phyloP scores from a whole-genome alignment of 306 rosid species.

The Inga laurina region DNA sequence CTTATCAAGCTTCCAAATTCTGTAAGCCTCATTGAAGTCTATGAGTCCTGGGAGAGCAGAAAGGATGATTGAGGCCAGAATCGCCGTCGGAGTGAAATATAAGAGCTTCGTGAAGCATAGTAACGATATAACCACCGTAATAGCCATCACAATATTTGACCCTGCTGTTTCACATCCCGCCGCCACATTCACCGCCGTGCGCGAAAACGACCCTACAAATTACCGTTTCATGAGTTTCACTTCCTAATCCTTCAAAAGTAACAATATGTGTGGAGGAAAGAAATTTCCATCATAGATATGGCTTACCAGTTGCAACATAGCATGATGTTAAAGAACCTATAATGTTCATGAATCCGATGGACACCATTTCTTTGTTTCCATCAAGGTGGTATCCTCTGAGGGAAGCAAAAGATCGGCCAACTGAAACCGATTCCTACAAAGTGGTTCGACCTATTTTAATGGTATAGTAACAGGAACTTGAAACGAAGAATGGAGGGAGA shows the following conservation, averaged over 20 bases:
- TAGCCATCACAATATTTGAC: slow-evolving; percentile 68
- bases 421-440: slow-evolving; percentile 63
- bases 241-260: neutral
- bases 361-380: slow-evolving; percentile 74
- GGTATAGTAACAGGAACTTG: neutral
- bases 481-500: neutral
- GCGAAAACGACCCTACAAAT: slow-evolving; percentile 62
- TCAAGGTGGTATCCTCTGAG: slow-evolving; percentile 60
- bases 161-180: slow-evolving; percentile 62
- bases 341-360: slow-evolving; percentile 67
- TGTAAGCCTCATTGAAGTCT: slow-evolving; percentile 46
- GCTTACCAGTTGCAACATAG: slow-evolving; percentile 67
- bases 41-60: slow-evolving; percentile 72
- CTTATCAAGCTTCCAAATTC: slow-evolving; percentile 70
- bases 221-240: neutral
- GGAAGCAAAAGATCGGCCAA: slow-evolving; percentile 59
- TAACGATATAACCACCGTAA: slow-evolving; percentile 55
- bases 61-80: slow-evolving; percentile 64
- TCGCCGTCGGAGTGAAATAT: slow-evolving; percentile 68
- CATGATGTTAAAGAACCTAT: slow-evolving; percentile 70
- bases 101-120: slow-evolving; percentile 54
- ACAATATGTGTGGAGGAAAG: neutral
- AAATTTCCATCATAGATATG: neutral
- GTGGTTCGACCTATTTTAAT: neutral
- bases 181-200: slow-evolving; percentile 63